Conservation (phyloP, 805 yeast genomes). For the Wickerhamomyces sydowiorum region DNA sequence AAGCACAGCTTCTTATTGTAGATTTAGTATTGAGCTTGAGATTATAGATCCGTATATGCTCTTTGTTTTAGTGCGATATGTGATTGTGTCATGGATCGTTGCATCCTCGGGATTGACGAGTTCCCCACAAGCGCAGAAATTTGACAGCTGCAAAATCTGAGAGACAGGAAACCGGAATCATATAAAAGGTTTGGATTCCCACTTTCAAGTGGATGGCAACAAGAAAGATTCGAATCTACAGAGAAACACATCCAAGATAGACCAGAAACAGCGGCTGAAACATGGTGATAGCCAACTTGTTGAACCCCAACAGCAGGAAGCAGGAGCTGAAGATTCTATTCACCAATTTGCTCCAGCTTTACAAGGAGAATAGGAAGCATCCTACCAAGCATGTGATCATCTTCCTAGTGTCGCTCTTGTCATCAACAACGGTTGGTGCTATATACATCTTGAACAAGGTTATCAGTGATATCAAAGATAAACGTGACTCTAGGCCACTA, state of each 20-base stretch:
- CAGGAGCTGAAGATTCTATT: constrained; percentile 17
- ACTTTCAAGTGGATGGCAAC: no score
- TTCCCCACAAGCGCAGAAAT: not conserved
- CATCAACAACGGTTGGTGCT: constrained; percentile 16
- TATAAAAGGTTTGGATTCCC: not conserved
- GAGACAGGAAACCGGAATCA: no score
- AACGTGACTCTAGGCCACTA: constrained; percentile 21
- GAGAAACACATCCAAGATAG: not conserved
- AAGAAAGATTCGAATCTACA: not conserved
- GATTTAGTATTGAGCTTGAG: no score
- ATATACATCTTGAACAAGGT: constrained; percentile 19
- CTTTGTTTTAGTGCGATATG: no score
- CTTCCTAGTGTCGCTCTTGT: constrained; percentile 19
- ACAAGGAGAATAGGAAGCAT: constrained; percentile 19
- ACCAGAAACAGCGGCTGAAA: not conserved
- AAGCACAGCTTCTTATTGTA: not conserved
- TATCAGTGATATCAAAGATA: constrained; percentile 21
- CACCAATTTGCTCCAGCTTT: constrained; percentile 18
- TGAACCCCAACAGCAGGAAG: constrained; percentile 13
- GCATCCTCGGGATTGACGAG: not conserved
- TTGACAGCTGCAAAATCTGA: not conserved
- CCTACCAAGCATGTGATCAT: constrained; percentile 24
- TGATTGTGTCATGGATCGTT: not conserved
- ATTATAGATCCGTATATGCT: no score
- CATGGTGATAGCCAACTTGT: constrained; percentile 11